These are phyloP conservation scores for Hypholoma sublateritium DNA, from an alignment of 768 basidiomycete species.

Conservation along the genomic window DNA sequence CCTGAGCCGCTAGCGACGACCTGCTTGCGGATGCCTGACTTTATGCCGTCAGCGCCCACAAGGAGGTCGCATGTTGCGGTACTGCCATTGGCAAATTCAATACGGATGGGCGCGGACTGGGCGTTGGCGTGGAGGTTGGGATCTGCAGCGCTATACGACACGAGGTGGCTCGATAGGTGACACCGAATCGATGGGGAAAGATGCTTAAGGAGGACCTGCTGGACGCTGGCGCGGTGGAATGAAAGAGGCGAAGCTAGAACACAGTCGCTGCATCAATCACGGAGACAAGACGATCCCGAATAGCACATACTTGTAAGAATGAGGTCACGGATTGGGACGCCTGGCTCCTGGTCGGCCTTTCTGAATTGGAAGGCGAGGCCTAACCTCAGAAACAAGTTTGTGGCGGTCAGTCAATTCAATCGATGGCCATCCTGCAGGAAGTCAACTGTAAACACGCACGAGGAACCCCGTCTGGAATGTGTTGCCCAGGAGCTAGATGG, in stretches of 20 bases:
- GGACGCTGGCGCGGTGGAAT: constrained; percentile 55
- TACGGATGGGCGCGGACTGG: constrained; percentile 12
- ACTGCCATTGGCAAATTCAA: constrained; percentile 47
- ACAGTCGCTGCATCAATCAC: not conserved
- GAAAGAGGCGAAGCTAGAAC: constrained; percentile 20
- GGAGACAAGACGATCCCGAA: not conserved
- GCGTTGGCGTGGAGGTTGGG: not conserved
- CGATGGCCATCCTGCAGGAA: not conserved
- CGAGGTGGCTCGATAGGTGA: constrained; percentile 42
- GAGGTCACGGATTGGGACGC: constrained; percentile 24
- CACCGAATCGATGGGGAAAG: constrained; percentile 32
- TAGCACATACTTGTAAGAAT: constrained; percentile 24
- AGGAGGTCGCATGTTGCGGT: constrained; percentile 50
- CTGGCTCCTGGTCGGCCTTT: constrained; percentile 31
- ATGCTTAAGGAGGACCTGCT: constrained; percentile 40
- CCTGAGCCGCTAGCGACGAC: not conserved
- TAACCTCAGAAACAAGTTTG: not conserved
- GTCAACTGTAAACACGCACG: constrained; percentile 4
- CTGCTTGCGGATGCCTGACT: constrained; percentile 26
- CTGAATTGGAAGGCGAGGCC: constrained; percentile 26
- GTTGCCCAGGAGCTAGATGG: constrained; percentile 16
- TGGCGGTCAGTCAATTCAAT: not conserved
- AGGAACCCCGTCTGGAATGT: constrained; percentile 14
- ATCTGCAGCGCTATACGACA: constrained; percentile 31
- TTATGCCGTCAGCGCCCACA: constrained; percentile 39